Evolutionary conservation across 352 stramenopile species (phyloP).

Genomic region (Globisporangium carolinianum): DNA sequence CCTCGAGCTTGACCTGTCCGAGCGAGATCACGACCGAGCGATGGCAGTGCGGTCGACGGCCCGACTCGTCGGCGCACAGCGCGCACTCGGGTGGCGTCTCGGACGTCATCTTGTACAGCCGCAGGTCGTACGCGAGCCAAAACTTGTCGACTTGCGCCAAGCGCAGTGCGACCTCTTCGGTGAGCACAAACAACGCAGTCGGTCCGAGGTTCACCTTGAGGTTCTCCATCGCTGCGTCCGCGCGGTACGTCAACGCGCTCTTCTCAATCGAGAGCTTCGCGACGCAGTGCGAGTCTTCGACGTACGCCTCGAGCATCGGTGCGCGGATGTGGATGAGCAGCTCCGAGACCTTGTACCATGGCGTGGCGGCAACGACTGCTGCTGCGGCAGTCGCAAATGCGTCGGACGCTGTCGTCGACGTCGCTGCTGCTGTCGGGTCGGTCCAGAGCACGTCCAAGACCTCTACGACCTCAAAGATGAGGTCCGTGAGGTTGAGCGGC

Average conservation of each 20-base stretch:
- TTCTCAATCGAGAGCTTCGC: conserved; percentile 82
- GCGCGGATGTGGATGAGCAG: conserved; percentile 66
- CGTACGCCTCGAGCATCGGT: conserved; percentile 77
- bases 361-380: conserved; percentile 2
- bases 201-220: conserved; percentile 66
- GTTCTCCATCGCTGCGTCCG: conserved; percentile 54
- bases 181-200: conserved; percentile 78
- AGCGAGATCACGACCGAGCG: conserved; percentile 57
- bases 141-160: conserved; percentile 79
- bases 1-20: conserved; percentile 82
- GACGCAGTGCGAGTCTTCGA: conserved; percentile 84
- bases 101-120: conserved; percentile 37
- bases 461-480: conserved; percentile 71
- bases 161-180: conserved; percentile 80
- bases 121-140: conserved; percentile 70
- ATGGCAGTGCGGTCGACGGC: conserved; percentile 48
- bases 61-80: conserved; percentile 57
- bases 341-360: conserved; percentile 63
- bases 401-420: conserved; percentile 7
- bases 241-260: conserved; percentile 57
- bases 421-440: conserved; percentile 7
- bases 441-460: conserved; percentile 68
- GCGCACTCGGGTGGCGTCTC: conserved; percentile 39
- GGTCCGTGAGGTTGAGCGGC: conserved; percentile 57
- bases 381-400: conserved; percentile 1